Percentiles rank a stretch among this genome's conserved stretches.
These are phyloP conservation scores for Raphanus hybrid DNA, from an alignment of 441 rosid genomes.

Conservation along the genomic window DNA sequence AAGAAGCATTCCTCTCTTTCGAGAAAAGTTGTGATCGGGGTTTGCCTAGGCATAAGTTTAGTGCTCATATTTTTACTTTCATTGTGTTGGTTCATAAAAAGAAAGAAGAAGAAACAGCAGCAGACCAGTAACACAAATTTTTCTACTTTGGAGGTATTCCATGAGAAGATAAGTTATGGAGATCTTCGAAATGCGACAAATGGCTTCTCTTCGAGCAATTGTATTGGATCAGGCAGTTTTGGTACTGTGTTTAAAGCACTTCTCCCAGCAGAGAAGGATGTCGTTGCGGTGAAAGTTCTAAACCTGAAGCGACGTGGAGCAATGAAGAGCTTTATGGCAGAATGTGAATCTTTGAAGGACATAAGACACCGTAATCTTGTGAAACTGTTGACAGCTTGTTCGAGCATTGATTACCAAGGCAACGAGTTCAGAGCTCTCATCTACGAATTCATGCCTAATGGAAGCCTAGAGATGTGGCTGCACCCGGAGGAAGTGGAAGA, in stretches of 20 bases:
- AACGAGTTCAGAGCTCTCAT: conserved; percentile 30
- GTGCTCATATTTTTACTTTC: background rate
- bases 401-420: conserved; percentile 32
- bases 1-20: background rate
- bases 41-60: background rate
- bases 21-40: conserved; percentile 10
- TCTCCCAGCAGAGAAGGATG: background rate
- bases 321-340: conserved; percentile 33
- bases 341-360: conserved; percentile 27
- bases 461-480: conserved; percentile 25
- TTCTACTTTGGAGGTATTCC: conserved; percentile 1
- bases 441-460: conserved; percentile 24
- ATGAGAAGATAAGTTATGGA: conserved; percentile 31
- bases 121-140: background rate
- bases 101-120: conserved; percentile 14
- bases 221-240: conserved; percentile 32
- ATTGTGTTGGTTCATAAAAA: conserved; percentile 7
- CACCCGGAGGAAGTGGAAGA: conserved; percentile 26
- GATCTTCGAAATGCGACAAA: conserved; percentile 4
- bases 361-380: conserved; percentile 33
- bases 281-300: conserved; percentile 29
- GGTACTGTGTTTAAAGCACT: conserved; percentile 32
- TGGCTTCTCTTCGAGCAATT: conserved; percentile 17
- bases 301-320: conserved; percentile 19
- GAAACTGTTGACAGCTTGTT: conserved; percentile 25